Evolutionary conservation across 352 stramenopile genomes (phyloP).

Genomic region (Hyaloperonospora arabidopsidis): DNA sequence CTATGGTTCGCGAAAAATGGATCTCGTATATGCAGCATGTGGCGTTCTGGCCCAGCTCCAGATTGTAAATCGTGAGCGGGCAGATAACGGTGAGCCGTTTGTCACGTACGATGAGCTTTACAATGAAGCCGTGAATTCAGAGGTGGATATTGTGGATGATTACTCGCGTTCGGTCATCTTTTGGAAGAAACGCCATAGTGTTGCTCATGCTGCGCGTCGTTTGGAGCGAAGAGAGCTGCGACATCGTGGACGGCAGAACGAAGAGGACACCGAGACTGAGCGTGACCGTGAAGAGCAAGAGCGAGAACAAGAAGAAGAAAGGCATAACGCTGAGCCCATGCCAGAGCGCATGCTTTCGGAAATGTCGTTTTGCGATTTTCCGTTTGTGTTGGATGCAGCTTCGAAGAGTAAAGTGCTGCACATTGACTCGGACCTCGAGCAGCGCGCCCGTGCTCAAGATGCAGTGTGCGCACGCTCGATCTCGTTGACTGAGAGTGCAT

Average conservation of each 20-base stretch:
- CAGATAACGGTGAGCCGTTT: conserved; percentile 29
- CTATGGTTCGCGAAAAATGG: conserved; percentile 62
- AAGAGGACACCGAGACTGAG: conserved; percentile 14
- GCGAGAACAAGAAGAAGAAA: conserved; percentile 11
- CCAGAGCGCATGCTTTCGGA: conserved; percentile 59
- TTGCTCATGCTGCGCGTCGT: conserved; percentile 12
- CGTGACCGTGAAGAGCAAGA: conserved; percentile 16
- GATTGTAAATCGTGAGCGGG: conserved; percentile 42
- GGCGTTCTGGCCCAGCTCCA: conserved; percentile 61
- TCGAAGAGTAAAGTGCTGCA: conserved; percentile 75
- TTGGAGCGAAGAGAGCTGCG: conserved; percentile 16
- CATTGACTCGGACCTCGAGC: conserved; percentile 69
- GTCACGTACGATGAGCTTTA: conserved; percentile 70
- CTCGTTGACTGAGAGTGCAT: conserved; percentile 16
- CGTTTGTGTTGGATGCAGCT: conserved; percentile 67
- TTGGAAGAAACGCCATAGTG: conserved; percentile 46
- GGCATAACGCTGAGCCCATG: conserved; percentile 14
- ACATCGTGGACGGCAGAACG: conserved; percentile 13
- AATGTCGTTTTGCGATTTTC: conserved; percentile 77
- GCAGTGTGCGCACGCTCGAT: conserved; percentile 37
- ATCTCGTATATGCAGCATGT: conserved; percentile 67
- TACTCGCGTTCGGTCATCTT: conserved; percentile 69
- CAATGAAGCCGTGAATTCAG: conserved; percentile 75
- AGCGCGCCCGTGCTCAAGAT: conserved; percentile 50
- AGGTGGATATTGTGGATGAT: conserved; percentile 75